Evolutionary conservation across 73 alveolate genomes (phyloP).

Genomic region (Halteria grandinella): DNA sequence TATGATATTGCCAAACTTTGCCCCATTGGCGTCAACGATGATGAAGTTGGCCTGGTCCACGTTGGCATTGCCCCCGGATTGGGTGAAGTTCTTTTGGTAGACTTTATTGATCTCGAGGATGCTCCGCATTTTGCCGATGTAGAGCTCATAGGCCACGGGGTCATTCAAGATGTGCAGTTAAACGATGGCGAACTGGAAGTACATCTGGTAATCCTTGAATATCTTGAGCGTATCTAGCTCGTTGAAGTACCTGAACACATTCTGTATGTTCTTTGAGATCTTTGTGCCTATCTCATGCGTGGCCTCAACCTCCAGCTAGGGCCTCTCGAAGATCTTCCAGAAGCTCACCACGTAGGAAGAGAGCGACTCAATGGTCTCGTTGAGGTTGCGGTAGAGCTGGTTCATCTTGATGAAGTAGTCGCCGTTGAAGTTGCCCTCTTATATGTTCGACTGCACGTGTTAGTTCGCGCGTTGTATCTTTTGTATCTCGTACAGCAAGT

Average conservation of each 20-base stretch:
- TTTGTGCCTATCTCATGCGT: neutral
- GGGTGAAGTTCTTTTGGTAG: slow-evolving; percentile 6
- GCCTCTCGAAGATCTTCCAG: slow-evolving; percentile 2
- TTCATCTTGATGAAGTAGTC: slow-evolving; percentile 2
- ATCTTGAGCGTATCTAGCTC: neutral
- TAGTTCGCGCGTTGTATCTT: neutral
- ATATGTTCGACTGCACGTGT: neutral
- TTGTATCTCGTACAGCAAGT: slow-evolving; percentile 3
- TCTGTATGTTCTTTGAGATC: neutral
- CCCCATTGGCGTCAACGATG: slow-evolving; percentile 2
- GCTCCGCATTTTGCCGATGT: slow-evolving; percentile 1
- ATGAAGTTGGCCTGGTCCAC: slow-evolving; percentile 5
- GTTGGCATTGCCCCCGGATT: neutral
- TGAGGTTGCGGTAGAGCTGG: neutral
- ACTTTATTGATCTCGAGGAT: slow-evolving; percentile 1
- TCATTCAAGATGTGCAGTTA: slow-evolving; percentile 14
- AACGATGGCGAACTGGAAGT: slow-evolving; percentile 17
- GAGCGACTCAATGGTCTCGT: neutral
- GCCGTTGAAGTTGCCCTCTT: neutral
- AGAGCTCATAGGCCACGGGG: slow-evolving; percentile 7
- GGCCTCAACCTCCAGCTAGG: neutral
- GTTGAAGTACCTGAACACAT: neutral
- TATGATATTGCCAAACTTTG: neutral
- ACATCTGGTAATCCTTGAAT: slow-evolving; percentile 15
- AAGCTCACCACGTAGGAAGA: neutral